Evolutionary conservation across 192 early-diverging fungal genomes (phyloP), one percentile per base, ranked within the genome.

Genomic region (Dissophora ornata): DNA sequence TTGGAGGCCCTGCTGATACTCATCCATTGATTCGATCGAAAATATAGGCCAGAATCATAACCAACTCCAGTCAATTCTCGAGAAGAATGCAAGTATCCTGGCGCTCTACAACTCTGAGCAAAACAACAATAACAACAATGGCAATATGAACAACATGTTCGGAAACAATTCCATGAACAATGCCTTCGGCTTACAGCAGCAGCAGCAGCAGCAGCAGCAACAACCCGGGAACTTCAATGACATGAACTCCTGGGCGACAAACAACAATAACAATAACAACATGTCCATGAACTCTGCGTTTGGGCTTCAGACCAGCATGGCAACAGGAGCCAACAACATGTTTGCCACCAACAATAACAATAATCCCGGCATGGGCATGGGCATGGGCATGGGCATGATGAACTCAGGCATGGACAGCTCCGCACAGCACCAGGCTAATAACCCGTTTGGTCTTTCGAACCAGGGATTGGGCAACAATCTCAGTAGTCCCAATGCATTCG

Each of bases 1-100:
- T n/a, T n/a, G n/a, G n/a, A n/a, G n/a, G n/a, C n/a, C n/a, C n/a
- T n/a, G n/a, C n/a, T n/a, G n/a, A n/a, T n/a, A n/a, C n/a, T n/a
- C n/a, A n/a, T n/a, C n/a, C n/a, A n/a, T n/a, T n/a, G n/a, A n/a
- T n/a, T n/a, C n/a, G n/a, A n/a, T n/a, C n/a, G n/a, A n/a, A n/a
- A n/a, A n/a, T n/a, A n/a, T 67, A 75, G 71, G 73, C 24, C 73
- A 77, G 34, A 77, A 58, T 25, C 73, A 77, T 1, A 77, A 51
- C 44, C 73, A 77, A n/a, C 53, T 77, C 26, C 73, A 77, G 46
- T 77, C 73, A 7, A 67, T 77, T 38, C 38, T 77, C 25, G 73
- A 77, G 24, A 77, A 62, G 42, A 77, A 77, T 15, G 73, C 73
- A 13, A 67, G 52, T 19, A 67, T 77, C 36, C 45, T 77, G 2